Evolutionary conservation across 441 rosid genomes (phyloP).

Genomic region (Gossypium laxum): DNA sequence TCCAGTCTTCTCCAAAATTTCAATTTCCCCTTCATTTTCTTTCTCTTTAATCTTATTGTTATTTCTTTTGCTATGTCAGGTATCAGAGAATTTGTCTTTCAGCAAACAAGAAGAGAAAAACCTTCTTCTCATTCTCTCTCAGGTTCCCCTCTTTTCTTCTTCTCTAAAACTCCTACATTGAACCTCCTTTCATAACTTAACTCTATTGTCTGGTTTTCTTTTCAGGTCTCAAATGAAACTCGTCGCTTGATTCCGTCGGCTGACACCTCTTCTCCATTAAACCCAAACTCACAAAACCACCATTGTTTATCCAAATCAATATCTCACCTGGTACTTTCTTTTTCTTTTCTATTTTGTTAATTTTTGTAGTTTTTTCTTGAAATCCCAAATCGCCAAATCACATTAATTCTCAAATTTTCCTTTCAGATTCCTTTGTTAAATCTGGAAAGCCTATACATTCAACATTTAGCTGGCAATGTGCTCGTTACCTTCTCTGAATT

Average conservation of each 20-base stretch:
- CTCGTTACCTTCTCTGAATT: constrained; percentile 44
- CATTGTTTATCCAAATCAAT: constrained; percentile 28
- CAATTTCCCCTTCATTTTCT: not conserved
- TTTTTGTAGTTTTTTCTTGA: not conserved
- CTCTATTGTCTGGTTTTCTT: not conserved
- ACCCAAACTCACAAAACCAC: constrained; percentile 13
- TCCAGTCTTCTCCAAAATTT: not conserved
- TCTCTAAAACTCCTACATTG: not conserved
- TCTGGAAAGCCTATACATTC: constrained; percentile 39
- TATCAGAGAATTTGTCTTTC: not conserved
- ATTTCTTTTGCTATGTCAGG: not conserved
- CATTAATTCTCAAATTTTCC: not conserved
- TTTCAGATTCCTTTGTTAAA: constrained; percentile 38
- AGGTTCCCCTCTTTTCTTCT: not conserved
- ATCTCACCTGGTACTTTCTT: constrained; percentile 41
- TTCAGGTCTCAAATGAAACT: constrained; percentile 10
- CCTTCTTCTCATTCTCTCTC: constrained; percentile 9
- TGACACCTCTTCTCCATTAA: constrained; percentile 18
- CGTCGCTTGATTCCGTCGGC: constrained; percentile 5
- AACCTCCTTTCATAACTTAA: not conserved
- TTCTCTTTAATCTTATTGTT: not conserved
- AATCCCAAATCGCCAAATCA: not conserved
- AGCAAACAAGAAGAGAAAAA: constrained; percentile 2
- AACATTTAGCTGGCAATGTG: constrained; percentile 53
- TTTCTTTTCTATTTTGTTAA: not conserved